phyloP scores from a whole-genome alignment of 2,329 filamentous ascomycete species.

The Stagonosporopsis cucurbitacearum region DNA sequence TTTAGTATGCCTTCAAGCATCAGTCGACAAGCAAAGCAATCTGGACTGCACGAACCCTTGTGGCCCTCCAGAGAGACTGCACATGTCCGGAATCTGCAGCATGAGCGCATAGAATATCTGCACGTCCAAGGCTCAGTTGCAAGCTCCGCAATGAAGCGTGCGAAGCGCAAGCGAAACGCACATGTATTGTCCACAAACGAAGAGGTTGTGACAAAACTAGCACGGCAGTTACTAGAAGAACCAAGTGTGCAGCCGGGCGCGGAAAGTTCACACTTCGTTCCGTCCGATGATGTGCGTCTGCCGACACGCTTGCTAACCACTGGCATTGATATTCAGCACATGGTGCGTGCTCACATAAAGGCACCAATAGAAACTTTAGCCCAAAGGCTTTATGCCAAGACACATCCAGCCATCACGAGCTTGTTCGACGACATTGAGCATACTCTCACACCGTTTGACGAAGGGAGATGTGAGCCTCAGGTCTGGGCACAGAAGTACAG shows the following conservation, averaged over 20 bases:
- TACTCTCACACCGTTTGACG: constrained; percentile 79
- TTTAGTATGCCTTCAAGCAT: constrained; percentile 31
- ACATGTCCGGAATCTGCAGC: constrained; percentile 41
- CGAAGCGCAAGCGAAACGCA: constrained; percentile 52
- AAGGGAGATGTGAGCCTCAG: constrained; percentile 72
- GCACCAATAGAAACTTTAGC: constrained; percentile 17
- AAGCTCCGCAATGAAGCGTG: constrained; percentile 18
- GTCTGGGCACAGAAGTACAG: constrained; percentile 88
- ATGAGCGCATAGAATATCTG: not conserved
- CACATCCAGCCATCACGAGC: constrained; percentile 65
- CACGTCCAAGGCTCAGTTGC: not conserved
- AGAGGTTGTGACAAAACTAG: constrained; percentile 34
- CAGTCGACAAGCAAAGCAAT: constrained; percentile 60
- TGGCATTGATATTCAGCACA: constrained; percentile 49
- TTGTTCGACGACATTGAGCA: constrained; percentile 67
- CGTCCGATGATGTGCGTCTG: constrained; percentile 38
- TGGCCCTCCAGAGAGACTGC: constrained; percentile 73
- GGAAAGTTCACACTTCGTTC: constrained; percentile 18
- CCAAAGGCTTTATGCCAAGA: constrained; percentile 4
- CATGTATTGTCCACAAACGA: constrained; percentile 30
- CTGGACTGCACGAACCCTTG: constrained; percentile 69
- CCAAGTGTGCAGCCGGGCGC: not conserved
- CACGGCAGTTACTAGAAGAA: constrained; percentile 24
- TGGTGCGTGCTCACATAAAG: constrained; percentile 39
- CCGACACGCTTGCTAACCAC: constrained; percentile 48